A percentile compares a stretch with the other conserved stretches of the same genome.
Evolutionary conservation across 1,139 yeast genomes (phyloP).

Genomic region (Taiozyma sp.): DNA sequence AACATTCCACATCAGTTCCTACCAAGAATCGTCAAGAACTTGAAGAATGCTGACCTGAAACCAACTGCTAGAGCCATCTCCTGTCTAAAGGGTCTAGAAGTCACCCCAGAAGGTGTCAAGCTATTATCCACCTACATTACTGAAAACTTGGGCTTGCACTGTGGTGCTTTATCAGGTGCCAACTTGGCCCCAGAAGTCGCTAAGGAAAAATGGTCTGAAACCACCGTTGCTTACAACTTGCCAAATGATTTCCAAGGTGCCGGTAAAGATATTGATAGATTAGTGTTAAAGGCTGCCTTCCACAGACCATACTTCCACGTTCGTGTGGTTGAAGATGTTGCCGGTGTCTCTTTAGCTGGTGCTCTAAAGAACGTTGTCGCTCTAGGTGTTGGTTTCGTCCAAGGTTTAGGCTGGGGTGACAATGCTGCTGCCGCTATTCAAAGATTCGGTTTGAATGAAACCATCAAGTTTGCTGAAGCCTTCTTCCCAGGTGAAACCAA

Average conservation of each 20-base stretch:
- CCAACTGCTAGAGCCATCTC: slow-evolving; percentile 74
- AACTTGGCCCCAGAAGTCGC: slow-evolving; percentile 91
- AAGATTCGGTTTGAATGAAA: slow-evolving; percentile 84
- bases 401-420: slow-evolving; percentile 93
- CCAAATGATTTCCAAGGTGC: slow-evolving; percentile 67
- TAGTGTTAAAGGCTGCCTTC: slow-evolving; percentile 62
- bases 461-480: slow-evolving; percentile 67
- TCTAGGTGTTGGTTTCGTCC: slow-evolving; percentile 85
- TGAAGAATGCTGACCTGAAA: slow-evolving; percentile 58
- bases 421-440: slow-evolving; percentile 89
- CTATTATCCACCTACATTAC: slow-evolving; percentile 69
- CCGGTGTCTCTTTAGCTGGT: slow-evolving; percentile 86
- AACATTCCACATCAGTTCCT: slow-evolving; percentile 90
- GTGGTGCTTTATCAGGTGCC: slow-evolving; percentile 90
- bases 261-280: slow-evolving; percentile 63
- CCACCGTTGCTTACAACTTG: slow-evolving; percentile 74
- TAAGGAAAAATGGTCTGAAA: slow-evolving; percentile 82
- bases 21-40: slow-evolving; percentile 63
- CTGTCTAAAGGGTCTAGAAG: slow-evolving; percentile 84
- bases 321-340: slow-evolving; percentile 69
- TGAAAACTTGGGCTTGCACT: slow-evolving; percentile 68
- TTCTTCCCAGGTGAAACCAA: slow-evolving; percentile 43
- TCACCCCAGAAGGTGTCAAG: slow-evolving; percentile 69
- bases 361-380: slow-evolving; percentile 89
- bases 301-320: slow-evolving; percentile 92